Base-by-base conservation (phyloP, 2,329 filamentous ascomycete genomes). In the Monilinia fructicola region DNA sequence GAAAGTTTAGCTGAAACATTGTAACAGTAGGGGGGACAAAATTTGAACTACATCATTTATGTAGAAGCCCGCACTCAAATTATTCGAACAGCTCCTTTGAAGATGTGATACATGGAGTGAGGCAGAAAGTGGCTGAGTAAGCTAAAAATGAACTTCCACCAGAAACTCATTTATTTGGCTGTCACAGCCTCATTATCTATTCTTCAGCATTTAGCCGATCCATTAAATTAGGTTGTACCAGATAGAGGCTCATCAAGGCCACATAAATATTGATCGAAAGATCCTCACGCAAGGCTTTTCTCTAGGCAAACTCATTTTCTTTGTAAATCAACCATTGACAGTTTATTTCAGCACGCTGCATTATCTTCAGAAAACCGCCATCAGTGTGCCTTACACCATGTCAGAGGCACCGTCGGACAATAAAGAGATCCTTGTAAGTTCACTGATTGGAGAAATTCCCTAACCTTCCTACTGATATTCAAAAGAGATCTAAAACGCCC, bases 191-290 rank as follows among this genome's bases (percentile, higher is more conserved):
- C n/a, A 40, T 35, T 31, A 38, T 28, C 7, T 40, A 11, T 14
- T 28, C 4, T 23, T 28, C 23, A 40, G 48, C 48, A 40, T 54
- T 2, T 54, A 40, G 4, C 48, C 23, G 2, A 62, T 52, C 10
- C 4, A 18, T 26, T 40, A 3, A 40, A 10, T 40, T 4, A 50
- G 21, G 31, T 26, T 6, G 16, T 38, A 38, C 3, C 21, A 46
- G 38, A 44, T 44, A 44, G 62, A 64, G 52, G 38, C 62, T 64
- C 62, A 48, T 12, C 10, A 44, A 7, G 21, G 23, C n/a, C 4
- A 16, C 31, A 23, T n/a, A 40, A 26, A 10, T 31, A 28, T 35
- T 56, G 40, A 64, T 56, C 56, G 56, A 64, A 64, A 64, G 40
- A 5, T 18, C 21, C 21, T 11, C 4, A 21, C 40, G 12, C 18